A percentile compares a stretch with the other conserved stretches of the same genome.
These are phyloP conservation scores for Rubroboletus pulcherrimus DNA, from an alignment of 768 basidiomycete genomes.

Conservation along the genomic window DNA sequence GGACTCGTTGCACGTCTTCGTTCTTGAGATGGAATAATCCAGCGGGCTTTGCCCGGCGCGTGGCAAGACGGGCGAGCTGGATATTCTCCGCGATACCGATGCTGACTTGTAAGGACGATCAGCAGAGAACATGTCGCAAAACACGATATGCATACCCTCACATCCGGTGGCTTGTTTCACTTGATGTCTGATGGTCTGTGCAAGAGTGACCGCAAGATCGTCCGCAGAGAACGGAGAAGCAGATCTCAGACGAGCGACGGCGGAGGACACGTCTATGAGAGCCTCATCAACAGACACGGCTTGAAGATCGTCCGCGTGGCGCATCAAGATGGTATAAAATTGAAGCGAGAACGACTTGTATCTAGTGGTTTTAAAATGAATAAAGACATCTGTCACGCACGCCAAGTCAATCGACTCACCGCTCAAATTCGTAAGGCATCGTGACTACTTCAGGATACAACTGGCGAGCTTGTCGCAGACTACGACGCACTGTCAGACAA, in stretches of 20 bases:
- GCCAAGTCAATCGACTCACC: slow-evolving; percentile 36
- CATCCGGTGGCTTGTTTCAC: slow-evolving; percentile 79
- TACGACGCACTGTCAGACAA: slow-evolving; percentile 27
- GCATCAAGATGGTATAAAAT: slow-evolving; percentile 92
- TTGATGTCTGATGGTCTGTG: slow-evolving; percentile 75
- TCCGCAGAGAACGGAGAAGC: slow-evolving; percentile 22
- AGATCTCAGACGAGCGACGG: slow-evolving; percentile 39
- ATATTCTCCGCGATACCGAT: slow-evolving; percentile 92
- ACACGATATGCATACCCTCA: slow-evolving; percentile 50
- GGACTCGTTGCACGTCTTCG: slow-evolving; percentile 47
- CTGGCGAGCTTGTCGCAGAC: slow-evolving; percentile 74
- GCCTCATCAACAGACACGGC: slow-evolving; percentile 98
- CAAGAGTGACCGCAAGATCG: slow-evolving; percentile 74
- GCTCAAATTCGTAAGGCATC: slow-evolving; percentile 93
- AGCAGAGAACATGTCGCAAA: background rate
- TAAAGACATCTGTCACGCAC: background rate
- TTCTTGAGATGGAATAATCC: slow-evolving; percentile 72
- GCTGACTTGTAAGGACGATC: slow-evolving; percentile 60
- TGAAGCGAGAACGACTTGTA: slow-evolving; percentile 81
- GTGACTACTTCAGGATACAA: slow-evolving; percentile 71
- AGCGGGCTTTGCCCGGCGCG: slow-evolving; percentile 87
- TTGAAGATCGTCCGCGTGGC: slow-evolving; percentile 85
- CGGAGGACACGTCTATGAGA: slow-evolving; percentile 78
- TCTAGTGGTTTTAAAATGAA: slow-evolving; percentile 36
- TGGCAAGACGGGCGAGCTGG: slow-evolving; percentile 88